These are phyloP conservation scores for Amaranthus tricolor DNA, from an alignment of 179 eudicot genomes.

Conservation along the genomic window DNA sequence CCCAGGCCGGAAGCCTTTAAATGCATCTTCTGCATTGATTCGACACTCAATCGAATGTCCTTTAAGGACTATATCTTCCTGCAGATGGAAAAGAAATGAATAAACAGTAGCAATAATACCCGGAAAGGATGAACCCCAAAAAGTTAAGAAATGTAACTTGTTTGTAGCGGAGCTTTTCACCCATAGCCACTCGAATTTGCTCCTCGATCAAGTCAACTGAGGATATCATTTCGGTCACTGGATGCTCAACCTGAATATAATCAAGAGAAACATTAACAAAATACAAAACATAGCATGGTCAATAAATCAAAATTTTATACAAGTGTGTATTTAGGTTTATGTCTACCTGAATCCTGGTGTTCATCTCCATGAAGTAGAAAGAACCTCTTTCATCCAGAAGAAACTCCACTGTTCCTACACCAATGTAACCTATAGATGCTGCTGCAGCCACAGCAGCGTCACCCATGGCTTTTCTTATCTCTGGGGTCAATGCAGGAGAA, in stretches of 20 bases:
- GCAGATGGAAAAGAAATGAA: constrained; percentile 13
- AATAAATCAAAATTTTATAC: not conserved
- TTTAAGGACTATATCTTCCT: constrained; percentile 90
- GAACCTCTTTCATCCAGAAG: constrained; percentile 96
- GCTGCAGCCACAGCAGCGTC: constrained; percentile 99
- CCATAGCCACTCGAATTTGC: constrained; percentile 92
- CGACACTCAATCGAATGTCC: constrained; percentile 99
- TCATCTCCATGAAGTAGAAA: constrained; percentile 99
- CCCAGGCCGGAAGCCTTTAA: constrained; percentile 91
- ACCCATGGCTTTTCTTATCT: constrained; percentile 95
- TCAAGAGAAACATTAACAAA: constrained; percentile 2
- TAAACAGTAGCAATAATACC: not conserved
- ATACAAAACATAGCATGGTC: not conserved
- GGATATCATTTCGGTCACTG: constrained; percentile 99
- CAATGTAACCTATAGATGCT: constrained; percentile 88
- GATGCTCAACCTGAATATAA: constrained; percentile 85
- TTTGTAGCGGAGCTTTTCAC: constrained; percentile 81
- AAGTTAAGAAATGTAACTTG: constrained; percentile 49
- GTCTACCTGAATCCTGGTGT: constrained; percentile 85
- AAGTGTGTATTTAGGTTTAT: not conserved
- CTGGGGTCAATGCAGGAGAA: constrained; percentile 93
- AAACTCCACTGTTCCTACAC: constrained; percentile 96
- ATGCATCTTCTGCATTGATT: constrained; percentile 98
- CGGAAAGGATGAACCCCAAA: not conserved
- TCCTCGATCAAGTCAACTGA: constrained; percentile 96